Conservation (phyloP, 2,329 filamentous ascomycete species). For the Zymoseptoria tritici region DNA sequence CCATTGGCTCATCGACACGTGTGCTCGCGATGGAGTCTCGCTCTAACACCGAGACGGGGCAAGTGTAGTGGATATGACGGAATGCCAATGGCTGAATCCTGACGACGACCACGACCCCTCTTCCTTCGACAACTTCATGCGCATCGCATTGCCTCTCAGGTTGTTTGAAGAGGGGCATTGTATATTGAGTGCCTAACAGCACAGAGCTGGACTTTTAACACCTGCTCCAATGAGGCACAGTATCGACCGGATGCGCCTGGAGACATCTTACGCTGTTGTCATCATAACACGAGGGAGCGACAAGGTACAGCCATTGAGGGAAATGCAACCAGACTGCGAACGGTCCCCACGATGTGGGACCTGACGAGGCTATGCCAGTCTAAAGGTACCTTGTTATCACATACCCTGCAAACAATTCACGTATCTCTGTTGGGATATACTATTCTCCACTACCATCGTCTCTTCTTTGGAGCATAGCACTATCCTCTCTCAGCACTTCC, state of each 20-base stretch:
- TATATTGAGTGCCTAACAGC: neutral
- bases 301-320: neutral
- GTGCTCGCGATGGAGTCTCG: neutral
- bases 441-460: neutral
- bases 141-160: neutral
- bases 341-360: neutral
- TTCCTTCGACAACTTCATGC: neutral
- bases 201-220: neutral
- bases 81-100: neutral
- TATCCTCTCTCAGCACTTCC: neutral
- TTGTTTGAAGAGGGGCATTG: neutral
- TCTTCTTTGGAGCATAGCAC: neutral
- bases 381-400: neutral
- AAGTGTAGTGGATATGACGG: neutral
- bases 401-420: neutral
- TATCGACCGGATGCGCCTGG: no score
- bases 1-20: neutral
- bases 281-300: neutral
- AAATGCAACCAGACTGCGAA: neutral
- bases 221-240: no score
- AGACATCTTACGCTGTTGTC: no score
- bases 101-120: neutral
- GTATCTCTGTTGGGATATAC: neutral
- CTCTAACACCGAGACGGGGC: neutral
- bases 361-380: neutral